Percentiles rank a stretch among this genome's conserved stretches.
Evolutionary conservation across 2,329 filamentous ascomycete species (phyloP).

Genomic region (Claviceps paspali): DNA sequence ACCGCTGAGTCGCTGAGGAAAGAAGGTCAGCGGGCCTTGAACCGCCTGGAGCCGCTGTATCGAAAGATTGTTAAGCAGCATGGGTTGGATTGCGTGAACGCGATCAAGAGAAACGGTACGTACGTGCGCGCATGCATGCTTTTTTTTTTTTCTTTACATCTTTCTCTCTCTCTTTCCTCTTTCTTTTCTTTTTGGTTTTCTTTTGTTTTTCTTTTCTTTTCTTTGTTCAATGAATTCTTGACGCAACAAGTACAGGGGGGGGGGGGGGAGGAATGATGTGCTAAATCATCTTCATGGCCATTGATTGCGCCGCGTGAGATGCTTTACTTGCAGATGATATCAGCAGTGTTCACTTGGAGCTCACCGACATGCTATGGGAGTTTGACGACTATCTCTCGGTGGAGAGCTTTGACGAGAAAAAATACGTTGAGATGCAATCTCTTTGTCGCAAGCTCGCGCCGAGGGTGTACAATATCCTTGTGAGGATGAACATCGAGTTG

Average conservation of each 20-base stretch:
- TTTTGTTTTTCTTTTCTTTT: not conserved
- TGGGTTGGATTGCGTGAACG: constrained; percentile 32
- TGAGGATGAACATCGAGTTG: constrained; percentile 35
- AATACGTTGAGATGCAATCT: constrained; percentile 32
- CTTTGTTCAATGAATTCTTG: too few species aligned
- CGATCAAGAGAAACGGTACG: constrained; percentile 38
- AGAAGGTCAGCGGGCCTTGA: constrained; percentile 33
- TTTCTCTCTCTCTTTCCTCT: too few species aligned
- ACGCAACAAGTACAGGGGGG: too few species aligned
- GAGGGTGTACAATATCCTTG: constrained; percentile 33
- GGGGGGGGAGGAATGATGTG: too few species aligned
- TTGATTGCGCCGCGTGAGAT: too few species aligned
- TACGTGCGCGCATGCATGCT: not conserved
- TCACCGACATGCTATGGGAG: constrained; percentile 37
- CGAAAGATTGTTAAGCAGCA: constrained; percentile 32
- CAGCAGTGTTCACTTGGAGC: constrained; percentile 27
- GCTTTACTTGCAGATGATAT: constrained; percentile 36
- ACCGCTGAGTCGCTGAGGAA: constrained; percentile 30
- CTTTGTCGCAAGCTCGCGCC: constrained; percentile 34
- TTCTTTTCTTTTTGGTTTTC: too few species aligned
- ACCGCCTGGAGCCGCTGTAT: constrained; percentile 36
- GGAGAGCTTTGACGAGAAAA: constrained; percentile 32
- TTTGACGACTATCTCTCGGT: constrained; percentile 39
- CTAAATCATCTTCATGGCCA: not conserved
- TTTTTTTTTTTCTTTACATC: too few species aligned